Conservation (phyloP, 225 moss, liverwort and hornwort genomes). For the Sphagnum contortum region DNA sequence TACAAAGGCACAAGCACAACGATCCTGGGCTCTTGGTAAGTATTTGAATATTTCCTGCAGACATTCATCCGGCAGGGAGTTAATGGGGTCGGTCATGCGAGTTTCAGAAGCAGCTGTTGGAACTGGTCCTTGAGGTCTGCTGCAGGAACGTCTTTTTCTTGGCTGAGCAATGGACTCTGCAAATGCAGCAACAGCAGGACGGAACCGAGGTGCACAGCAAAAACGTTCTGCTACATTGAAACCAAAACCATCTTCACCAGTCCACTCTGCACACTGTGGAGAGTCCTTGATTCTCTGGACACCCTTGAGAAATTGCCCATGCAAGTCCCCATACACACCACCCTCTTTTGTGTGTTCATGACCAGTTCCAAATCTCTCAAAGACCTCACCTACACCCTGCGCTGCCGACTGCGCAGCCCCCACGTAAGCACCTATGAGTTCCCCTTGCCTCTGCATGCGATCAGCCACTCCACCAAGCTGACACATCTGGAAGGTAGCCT, state of each 20-base stretch:
- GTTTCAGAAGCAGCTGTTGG: slow-evolving; percentile 5
- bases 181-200: slow-evolving; percentile 27
- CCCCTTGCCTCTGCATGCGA: slow-evolving; percentile 38
- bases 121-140: slow-evolving; percentile 9
- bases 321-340: slow-evolving; percentile 16
- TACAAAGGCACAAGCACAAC: slow-evolving; percentile 53
- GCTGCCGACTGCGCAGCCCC: slow-evolving; percentile 28
- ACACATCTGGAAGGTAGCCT: slow-evolving; percentile 10
- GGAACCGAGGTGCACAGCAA: slow-evolving; percentile 9
- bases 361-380: slow-evolving; percentile 40
- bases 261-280: slow-evolving; percentile 62
- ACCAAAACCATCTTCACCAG: slow-evolving; percentile 38
- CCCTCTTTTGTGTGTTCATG: slow-evolving; percentile 21
- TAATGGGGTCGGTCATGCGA: slow-evolving; percentile 30
- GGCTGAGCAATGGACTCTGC: slow-evolving; percentile 25
- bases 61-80: slow-evolving; percentile 63
- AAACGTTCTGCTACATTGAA: slow-evolving; percentile 13
- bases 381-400: slow-evolving; percentile 12
- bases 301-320: slow-evolving; percentile 9
- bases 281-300: slow-evolving; percentile 34
- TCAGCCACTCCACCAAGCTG: slow-evolving; percentile 34
- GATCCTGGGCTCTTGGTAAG: slow-evolving; percentile 54
- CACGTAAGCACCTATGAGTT: slow-evolving; percentile 22
- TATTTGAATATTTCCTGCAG: slow-evolving; percentile 59
- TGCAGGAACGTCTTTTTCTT: slow-evolving; percentile 15